These are phyloP conservation scores for Candida succiphila DNA, from an alignment of 805 yeast genomes.

Conservation along the genomic window DNA sequence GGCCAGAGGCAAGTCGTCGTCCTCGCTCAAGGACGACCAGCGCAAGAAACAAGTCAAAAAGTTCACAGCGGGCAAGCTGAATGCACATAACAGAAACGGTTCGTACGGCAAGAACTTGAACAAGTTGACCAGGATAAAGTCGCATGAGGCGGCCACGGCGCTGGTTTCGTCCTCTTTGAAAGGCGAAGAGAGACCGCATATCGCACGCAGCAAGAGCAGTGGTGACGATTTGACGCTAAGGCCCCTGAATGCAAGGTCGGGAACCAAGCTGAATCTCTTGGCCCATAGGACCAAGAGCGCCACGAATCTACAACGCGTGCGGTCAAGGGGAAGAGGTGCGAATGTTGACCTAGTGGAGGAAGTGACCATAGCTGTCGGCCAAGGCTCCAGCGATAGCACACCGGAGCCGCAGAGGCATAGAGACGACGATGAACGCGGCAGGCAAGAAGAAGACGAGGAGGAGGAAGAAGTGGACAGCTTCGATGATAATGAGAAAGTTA, in stretches of 20 bases:
- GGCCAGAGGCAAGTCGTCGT: conserved; percentile 16
- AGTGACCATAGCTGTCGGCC: conserved; percentile 14
- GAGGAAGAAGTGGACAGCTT: conserved; percentile 34
- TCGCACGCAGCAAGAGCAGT: conserved; percentile 16
- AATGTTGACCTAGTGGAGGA: conserved; percentile 18
- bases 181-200: conserved; percentile 10
- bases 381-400: too few relatives aligned
- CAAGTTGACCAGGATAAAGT: conserved; percentile 21
- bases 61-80: conserved; percentile 23
- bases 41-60: conserved; percentile 20
- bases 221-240: conserved; percentile 10
- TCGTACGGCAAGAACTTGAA: conserved; percentile 25
- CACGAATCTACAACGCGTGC: conserved; percentile 17
- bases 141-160: conserved; percentile 17
- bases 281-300: conserved; percentile 12
- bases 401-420: conserved; percentile 8
- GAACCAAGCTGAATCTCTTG: conserved; percentile 7
- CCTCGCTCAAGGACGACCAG: conserved; percentile 16
- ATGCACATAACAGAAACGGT: conserved; percentile 17
- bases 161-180: neutral
- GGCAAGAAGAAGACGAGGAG: conserved; percentile 10
- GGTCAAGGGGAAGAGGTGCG: conserved; percentile 8
- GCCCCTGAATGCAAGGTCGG: conserved; percentile 6
- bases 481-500: conserved; percentile 24
- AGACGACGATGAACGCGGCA: conserved; percentile 2